Evolutionary conservation across 192 early-diverging fungal species (phyloP).

Genomic region (Rhizophagus prolifer): DNA sequence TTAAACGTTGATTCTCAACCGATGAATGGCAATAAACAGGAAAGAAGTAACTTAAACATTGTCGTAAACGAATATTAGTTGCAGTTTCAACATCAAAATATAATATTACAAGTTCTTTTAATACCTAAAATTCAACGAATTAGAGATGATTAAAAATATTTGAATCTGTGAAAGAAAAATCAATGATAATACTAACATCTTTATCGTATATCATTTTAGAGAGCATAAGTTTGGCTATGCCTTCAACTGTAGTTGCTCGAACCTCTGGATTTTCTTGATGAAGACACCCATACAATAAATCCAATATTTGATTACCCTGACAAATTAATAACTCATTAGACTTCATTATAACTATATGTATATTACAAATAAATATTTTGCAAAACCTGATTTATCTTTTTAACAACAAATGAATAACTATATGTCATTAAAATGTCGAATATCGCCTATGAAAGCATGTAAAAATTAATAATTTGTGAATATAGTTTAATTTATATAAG

Average conservation of each 20-base stretch:
- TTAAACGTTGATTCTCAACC: constrained; percentile 63
- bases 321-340: constrained; percentile 28
- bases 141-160: neutral
- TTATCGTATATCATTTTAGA: constrained; percentile 41
- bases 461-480: neutral
- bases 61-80: constrained; percentile 67
- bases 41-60: constrained; percentile 90
- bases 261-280: constrained; percentile 56
- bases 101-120: constrained; percentile 73
- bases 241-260: constrained; percentile 75
- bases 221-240: constrained; percentile 71
- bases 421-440: constrained; percentile 5
- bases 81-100: constrained; percentile 79
- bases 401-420: neutral
- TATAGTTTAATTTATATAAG: neutral
- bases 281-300: constrained; percentile 54
- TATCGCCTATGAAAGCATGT: neutral
- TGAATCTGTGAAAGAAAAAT: neutral
- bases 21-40: constrained; percentile 81
- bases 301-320: constrained; percentile 44
- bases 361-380: constrained; percentile 39
- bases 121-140: constrained; percentile 45
- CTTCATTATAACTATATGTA: constrained; percentile 30
- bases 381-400: neutral
- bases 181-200: constrained; percentile 32